phyloP scores from a whole-genome alignment of 192 early-diverging fungal genomes.

The Diversispora epigaea region DNA sequence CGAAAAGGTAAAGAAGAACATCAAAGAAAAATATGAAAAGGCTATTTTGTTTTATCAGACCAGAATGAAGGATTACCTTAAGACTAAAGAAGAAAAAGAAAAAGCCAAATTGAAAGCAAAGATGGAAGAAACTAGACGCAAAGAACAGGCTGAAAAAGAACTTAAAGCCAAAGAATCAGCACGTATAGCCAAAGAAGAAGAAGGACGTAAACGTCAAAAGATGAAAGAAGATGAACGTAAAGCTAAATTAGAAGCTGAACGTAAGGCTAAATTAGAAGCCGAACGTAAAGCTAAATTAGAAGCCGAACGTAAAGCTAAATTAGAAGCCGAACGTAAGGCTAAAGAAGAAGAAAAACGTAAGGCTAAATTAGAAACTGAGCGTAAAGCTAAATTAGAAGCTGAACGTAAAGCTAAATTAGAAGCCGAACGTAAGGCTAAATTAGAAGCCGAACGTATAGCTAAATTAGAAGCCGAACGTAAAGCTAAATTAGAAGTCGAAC shows the following conservation, averaged over 20 bases:
- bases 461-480: constrained; percentile 1
- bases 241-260: constrained; percentile 4
- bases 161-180: neutral
- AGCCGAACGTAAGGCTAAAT: neutral
- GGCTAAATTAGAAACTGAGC: neutral
- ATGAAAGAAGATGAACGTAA: neutral
- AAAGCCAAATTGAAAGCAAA: neutral
- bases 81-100: neutral
- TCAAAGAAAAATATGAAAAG: neutral
- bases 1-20: neutral
- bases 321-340: constrained; percentile 1
- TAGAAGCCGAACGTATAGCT: neutral
- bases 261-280: neutral
- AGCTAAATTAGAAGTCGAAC: neutral
- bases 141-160: neutral
- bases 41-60: neutral
- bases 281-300: constrained; percentile 1
- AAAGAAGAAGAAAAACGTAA: neutral
- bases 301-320: neutral
- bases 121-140: neutral
- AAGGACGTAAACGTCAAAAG: neutral
- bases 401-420: neutral
- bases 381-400: neutral
- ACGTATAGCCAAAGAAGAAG: neutral
- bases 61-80: neutral